Base-by-base conservation (phyloP, 2,329 filamentous ascomycete species). In the Alternaria brassicicola region DNA sequence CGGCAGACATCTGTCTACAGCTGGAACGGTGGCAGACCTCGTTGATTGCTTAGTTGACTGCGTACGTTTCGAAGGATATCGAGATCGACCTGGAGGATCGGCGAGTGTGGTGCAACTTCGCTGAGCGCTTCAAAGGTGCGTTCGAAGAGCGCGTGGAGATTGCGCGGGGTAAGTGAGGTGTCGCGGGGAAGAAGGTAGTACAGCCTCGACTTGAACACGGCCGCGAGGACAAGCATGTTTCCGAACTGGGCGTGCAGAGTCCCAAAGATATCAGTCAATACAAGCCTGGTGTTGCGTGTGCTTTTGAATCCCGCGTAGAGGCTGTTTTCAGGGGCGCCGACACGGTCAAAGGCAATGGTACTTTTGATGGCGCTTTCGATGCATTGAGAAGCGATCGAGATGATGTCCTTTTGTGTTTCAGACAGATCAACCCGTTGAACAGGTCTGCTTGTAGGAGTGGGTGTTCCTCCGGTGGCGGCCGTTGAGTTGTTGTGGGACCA, bases 241-340 rank as follows among this genome's bases (percentile, higher is more conserved):
- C 94, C 94, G 82, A 96, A 99, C 92, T 99, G 95, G 53, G 59
- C 62, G 83, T 97, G 93, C 62, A 93, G 90, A n/a, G 94, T 98
- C 50, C 93, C 93, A 78, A 97, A 96, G 23, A 97, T 89, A 69
- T 97, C 98, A 15, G 94, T 98, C 55, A 97, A 88, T 51, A 97
- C 89, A 10, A 90, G 86, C 26, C 92, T 86, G 60, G 85, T 80
- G 42, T 61, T 67, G 80, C 91, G 70, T 77, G 82, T 66, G 83
- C 85, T 60, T 84, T 89, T 71, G 81, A 90, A 75, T 15, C 64
- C 59, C 6, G 56, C 50, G 49, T 74, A 77, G 1, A 43, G 50
- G 38, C 63, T 67, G 33, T 65, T 48, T 1, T 66, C 62, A n/a
- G 61, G 46, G 13, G 65, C 69, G 12, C 72, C 73, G 83, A 91